Evolutionary conservation across 2,329 filamentous ascomycete species (phyloP), one percentile per base, ranked within the genome.

Genomic region (Calonectria ilicicola): DNA sequence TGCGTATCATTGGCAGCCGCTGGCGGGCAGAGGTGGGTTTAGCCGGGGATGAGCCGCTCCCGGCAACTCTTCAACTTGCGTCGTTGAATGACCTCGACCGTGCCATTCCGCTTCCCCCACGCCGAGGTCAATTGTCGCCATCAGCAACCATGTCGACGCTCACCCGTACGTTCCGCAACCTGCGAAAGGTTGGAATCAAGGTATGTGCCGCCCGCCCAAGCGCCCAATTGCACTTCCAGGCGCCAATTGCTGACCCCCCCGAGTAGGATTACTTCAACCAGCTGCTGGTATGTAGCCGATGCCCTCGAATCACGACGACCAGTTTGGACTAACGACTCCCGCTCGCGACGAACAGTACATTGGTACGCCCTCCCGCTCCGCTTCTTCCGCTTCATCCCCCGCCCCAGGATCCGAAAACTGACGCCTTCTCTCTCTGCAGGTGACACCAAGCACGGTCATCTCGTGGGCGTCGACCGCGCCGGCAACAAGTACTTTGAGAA

Each of bases 401-500:
- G 46, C 17, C 26, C 21, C 35, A 47, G 42, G n/a, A 21, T 60
- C 26, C 75, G 49, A 60, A 27, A n/a, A 74, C 71, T 47, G n/a
- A 23, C 26, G 1, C 35, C 53, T 40, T 60, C 53, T 40, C 53
- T 40, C 53, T 51, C 27, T n/a, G 9, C 83, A 97, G 96, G 96
- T 88, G 97, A 99, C 87, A 99, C 97, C 86, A 99, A 99, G 89
- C 92, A 94, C 82, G 97, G 97, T 81, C 92, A 91, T 51, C 89
- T 98, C 78, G 91, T 99, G 77, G 97, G 93, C 80, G 91, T 87
- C 81, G 97, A 99, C 88, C 91, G 92, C 85, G 97, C 93, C 83
- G 97, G 97, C 85, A 99, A 99, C 92, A 98, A 98, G 88, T 99
- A 90, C 90, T 99, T 91, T 84, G 97, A 99, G 90, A 98, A 99